These are phyloP conservation scores for Penicillium sp. DNA, from an alignment of 2,329 filamentous ascomycete genomes.

Conservation along the genomic window DNA sequence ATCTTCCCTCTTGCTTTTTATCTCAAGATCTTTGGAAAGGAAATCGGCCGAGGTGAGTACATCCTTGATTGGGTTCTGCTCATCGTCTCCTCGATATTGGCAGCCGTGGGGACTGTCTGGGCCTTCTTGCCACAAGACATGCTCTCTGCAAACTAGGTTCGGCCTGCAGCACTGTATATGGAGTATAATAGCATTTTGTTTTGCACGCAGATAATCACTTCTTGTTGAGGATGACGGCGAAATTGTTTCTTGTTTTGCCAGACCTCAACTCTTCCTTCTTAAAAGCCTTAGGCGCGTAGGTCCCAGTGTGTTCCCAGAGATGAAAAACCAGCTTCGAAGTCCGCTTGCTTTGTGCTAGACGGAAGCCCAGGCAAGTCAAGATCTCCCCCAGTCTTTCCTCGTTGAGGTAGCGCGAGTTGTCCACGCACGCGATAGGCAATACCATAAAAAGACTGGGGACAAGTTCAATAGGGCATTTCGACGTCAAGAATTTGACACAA, in stretches of 20 bases:
- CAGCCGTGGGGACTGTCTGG: conserved; percentile 76
- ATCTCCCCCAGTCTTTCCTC: conserved; percentile 66
- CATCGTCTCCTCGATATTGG: conserved; percentile 65
- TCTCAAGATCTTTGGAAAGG: conserved; percentile 77
- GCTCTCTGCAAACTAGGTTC: conserved; percentile 51
- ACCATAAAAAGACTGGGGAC: conserved; percentile 74
- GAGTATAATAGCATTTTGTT: background rate
- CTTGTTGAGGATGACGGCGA: conserved; percentile 66
- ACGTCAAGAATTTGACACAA: conserved; percentile 66
- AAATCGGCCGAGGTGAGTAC: conserved; percentile 64
- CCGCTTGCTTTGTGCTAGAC: conserved; percentile 62
- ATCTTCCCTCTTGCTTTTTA: conserved; percentile 88
- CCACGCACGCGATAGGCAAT: conserved; percentile 79
- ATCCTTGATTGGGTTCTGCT: conserved; percentile 67
- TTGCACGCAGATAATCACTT: conserved; percentile 10
- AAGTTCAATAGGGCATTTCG: conserved; percentile 23
- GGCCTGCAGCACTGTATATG: background rate
- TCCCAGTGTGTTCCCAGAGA: conserved; percentile 63
- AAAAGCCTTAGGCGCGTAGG: conserved; percentile 43
- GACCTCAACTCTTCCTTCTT: conserved; percentile 74
- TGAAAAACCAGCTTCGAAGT: conserved; percentile 86
- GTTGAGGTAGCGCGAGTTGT: conserved; percentile 87
- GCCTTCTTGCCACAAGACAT: conserved; percentile 79
- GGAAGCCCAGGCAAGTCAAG: conserved; percentile 75
- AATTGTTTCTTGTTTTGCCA: conserved; percentile 81